Base-by-base conservation (phyloP, 2,329 filamentous ascomycete species). In the Didymella keratinophila region DNA sequence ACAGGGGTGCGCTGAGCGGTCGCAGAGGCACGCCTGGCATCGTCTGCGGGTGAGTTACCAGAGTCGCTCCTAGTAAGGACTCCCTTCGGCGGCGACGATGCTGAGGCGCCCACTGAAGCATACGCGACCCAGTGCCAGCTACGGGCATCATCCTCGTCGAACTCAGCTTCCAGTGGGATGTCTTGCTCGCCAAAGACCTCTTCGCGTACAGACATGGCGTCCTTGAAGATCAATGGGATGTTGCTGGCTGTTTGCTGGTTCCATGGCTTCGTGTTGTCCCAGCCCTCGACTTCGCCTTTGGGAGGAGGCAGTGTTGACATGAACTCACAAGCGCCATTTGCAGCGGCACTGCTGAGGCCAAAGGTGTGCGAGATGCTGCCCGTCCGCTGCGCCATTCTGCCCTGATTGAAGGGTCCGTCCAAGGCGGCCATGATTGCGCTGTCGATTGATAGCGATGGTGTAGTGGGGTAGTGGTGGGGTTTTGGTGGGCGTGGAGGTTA, bases 91-190 rank as follows among this genome's bases (percentile, higher is more conserved):
- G 78, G 72, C 16, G 68, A 60, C 9, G 60, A 58, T 6, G 71
- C 58, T 18, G 67, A 80, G 52, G 84, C 83, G 58, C 72, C 75
- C 55, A 89, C 82, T 16, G 83, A 87, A 46, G 87, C 86, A 76
- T 96, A 97, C n/a, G 89, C 82, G 28, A 97, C 89, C 90, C 92
- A 97, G 77, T 97, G 93, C 78, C 89, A 94, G 66, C 87, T 89
- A 34, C 91, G 85, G 1, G 83, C 66, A 75, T 98, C 94, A 73
- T 97, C 92, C 1, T 83, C 79, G 79, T 97, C 94, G 64, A 92
- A 84, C 76, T 98, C 93, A 64, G 87, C 86, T 36, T 89, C 86
- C 0, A 87, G 76, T 0, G 81, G 78, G 27, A 85, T 81, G 21
- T 79, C 75, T 63, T 88, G 86, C 71, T 87, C 86, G 57, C 83